Evolutionary conservation across 2,329 filamentous ascomycete genomes (phyloP), one percentile per base, ranked within the genome.

Genomic region (Ceratocystis lukuohia): DNA sequence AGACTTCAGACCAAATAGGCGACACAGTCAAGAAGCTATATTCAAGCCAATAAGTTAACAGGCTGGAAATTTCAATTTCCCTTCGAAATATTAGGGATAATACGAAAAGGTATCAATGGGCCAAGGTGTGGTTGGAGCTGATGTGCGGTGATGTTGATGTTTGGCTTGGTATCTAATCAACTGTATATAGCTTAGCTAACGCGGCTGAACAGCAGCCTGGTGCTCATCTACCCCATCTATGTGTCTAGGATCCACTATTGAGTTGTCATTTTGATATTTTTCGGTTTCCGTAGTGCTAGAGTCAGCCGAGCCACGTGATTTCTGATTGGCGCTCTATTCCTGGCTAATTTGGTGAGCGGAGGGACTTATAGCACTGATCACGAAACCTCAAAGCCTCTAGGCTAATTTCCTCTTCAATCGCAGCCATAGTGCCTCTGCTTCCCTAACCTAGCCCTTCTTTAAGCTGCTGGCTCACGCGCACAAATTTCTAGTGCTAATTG

Each of bases 201-300:
- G 75, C 75, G 75, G 75, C 75, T 76, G 70, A 69, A 72, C 72
- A 71, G 73, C 73, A 77, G 75, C 75, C 75, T 77, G 74, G 72
- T 70, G 66, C 71, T 69, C 66, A 15, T 57, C 15, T 59, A 28
- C 62, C 56, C 64, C 62, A 57, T 61, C 22, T 25, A 56, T 20
- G 3, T 22, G 8, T 10, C 4, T 5, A 3, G 2, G 20, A 44
- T 10, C 62, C 62, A 64, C 62, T 64, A 15, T 41, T 53, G 0
- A 25, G 62, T 22, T 44, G 62, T 1, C 1, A 17, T 44, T 17
- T 50, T 61, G 62, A 37, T 8, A 25, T 33, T 15, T 57, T 5
- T 33, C 6, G 63, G 50, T 37, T 20, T n/a, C 63, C 63, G 68
- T 50, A 62, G 45, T 28, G 7, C 61, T 44, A 17, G 17, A 33